phyloP scores from a whole-genome alignment of 495 filamentous ascomycete species.

The Ascobolus immersus region DNA sequence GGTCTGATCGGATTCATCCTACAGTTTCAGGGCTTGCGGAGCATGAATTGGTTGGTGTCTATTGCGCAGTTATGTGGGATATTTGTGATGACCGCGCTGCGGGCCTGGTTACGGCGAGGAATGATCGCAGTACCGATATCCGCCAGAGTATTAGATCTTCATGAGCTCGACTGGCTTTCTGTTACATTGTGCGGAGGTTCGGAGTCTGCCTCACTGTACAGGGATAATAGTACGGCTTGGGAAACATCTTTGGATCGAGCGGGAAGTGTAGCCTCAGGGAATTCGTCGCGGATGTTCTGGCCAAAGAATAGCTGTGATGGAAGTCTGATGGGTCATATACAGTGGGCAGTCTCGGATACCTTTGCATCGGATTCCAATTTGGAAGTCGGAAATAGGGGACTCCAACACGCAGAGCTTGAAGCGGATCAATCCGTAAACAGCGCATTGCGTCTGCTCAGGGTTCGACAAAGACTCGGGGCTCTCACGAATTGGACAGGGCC shows the following conservation, averaged over 20 bases:
- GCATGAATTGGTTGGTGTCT: conserved; percentile 8
- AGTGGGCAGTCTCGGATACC: background rate
- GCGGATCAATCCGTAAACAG: too few relatives aligned
- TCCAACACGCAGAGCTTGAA: background rate
- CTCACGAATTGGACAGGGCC: background rate
- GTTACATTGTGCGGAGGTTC: background rate
- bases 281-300: background rate
- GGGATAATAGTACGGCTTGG: too few relatives aligned
- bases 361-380: background rate
- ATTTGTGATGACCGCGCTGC: conserved; percentile 6
- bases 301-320: background rate
- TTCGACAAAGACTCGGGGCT: background rate
- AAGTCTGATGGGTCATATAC: background rate
- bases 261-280: background rate
- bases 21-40: conserved; percentile 13
- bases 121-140: conserved; percentile 1
- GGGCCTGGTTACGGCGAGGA: conserved; percentile 8
- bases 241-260: background rate
- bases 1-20: conserved; percentile 11
- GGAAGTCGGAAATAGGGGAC: background rate
- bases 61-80: conserved; percentile 11
- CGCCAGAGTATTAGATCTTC: background rate
- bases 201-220: too few relatives aligned
- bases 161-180: conserved; percentile 14
- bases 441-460: too few relatives aligned